Conservation (phyloP, 2,329 filamentous ascomycete species). For the Lizonia empirigonia region DNA sequence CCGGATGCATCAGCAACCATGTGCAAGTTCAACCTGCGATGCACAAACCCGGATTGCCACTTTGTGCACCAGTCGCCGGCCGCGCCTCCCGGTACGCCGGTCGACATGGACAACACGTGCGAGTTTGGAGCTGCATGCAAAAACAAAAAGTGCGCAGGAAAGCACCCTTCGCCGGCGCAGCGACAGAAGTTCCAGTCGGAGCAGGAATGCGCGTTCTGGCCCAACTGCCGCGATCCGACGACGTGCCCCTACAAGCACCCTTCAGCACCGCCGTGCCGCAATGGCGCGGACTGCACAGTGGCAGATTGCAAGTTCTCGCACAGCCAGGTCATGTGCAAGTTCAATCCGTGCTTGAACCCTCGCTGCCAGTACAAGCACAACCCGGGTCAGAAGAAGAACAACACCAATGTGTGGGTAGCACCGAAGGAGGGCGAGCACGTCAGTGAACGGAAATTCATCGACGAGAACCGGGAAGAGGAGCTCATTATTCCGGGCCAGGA, state of each 20-base stretch:
- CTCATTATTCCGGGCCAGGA: conserved; percentile 66
- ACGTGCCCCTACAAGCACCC: conserved; percentile 90
- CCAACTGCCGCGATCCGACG: conserved; percentile 81
- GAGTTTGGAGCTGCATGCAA: conserved; percentile 90
- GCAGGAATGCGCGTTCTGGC: conserved; percentile 88
- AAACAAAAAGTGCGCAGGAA: conserved; percentile 89
- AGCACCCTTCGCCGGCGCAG: conserved; percentile 89
- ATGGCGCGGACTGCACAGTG: conserved; percentile 84
- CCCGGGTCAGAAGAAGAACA: conserved; percentile 78
- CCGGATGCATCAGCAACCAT: conserved; percentile 67
- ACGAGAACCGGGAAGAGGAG: conserved; percentile 71
- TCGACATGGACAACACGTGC: conserved; percentile 83
- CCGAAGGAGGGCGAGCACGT: conserved; percentile 64
- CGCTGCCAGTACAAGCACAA: conserved; percentile 87
- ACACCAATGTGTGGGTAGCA: conserved; percentile 87
- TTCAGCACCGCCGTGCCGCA: conserved; percentile 83
- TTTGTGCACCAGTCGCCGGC: conserved; percentile 95
- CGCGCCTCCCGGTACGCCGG: conserved; percentile 73
- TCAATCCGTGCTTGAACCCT: conserved; percentile 89
- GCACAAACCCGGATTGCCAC: conserved; percentile 86
- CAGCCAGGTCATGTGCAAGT: conserved; percentile 82
- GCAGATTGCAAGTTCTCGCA: conserved; percentile 90
- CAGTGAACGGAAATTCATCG: conserved; percentile 86
- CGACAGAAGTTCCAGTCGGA: conserved; percentile 79
- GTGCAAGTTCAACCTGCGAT: conserved; percentile 89